phyloP scores from a whole-genome alignment of 192 early-diverging fungal genomes.

The Rhizoclosmatium globosum region DNA sequence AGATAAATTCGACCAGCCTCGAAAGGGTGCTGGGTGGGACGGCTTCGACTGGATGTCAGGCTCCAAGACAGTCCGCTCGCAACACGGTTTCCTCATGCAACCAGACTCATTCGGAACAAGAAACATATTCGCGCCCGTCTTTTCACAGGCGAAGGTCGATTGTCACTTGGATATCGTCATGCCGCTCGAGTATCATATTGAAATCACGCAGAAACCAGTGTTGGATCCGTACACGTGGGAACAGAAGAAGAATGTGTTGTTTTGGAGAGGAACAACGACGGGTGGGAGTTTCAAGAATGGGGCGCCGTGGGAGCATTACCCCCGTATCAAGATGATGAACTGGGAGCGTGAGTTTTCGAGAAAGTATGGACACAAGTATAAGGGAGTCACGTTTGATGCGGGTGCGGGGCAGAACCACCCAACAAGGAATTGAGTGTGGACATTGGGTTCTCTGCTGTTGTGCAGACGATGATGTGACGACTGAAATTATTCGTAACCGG shows the following conservation, averaged over 20 bases:
- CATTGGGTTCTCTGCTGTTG: not conserved
- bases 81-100: slow-evolving; percentile 13
- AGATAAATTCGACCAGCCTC: not conserved
- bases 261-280: slow-evolving; percentile 37
- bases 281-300: slow-evolving; percentile 18
- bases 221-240: slow-evolving; percentile 22
- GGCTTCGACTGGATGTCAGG: not conserved
- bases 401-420: not conserved
- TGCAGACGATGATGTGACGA: not conserved
- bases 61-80: not conserved
- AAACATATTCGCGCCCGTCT: slow-evolving; percentile 14
- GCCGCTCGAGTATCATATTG: slow-evolving; percentile 26
- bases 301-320: slow-evolving; percentile 11
- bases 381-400: slow-evolving; percentile 8
- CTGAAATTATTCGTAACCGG: not conserved
- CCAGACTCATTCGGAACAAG: not conserved
- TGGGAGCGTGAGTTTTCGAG: not conserved
- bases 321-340: not conserved
- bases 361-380: not conserved
- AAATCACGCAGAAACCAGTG: not conserved
- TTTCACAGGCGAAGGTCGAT: slow-evolving; percentile 27
- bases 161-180: slow-evolving; percentile 27
- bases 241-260: slow-evolving; percentile 20
- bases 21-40: not conserved
- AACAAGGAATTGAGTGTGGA: not conserved